Base-by-base conservation (phyloP, 176 grass and related monocot species). In the Aechmea fasciata region DNA sequence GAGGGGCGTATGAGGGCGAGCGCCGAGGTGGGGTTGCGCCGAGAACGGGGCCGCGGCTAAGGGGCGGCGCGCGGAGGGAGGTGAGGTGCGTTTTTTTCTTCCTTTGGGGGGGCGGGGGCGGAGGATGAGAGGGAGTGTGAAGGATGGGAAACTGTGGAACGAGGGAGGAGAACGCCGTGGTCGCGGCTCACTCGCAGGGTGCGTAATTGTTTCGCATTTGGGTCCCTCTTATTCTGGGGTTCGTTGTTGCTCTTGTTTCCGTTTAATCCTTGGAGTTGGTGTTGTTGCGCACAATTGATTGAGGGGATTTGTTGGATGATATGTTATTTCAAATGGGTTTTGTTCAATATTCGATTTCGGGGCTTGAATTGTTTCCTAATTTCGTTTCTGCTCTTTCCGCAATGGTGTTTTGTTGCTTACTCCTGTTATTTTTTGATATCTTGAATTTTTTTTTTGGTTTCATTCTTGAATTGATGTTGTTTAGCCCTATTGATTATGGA, bases 151-250 rank as follows among this genome's bases (percentile, higher is more conserved):
- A 99, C 72, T 99, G 94, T 72, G 94, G 90, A 73, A 93, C 94
- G 50, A 63, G 94, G 53, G 94, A 93, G 83, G 94, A 99, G 94
- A 99, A 99, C 88, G 94, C 94, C 74, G 94, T 99, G 75, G 94
- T 92, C 66, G 61, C 90, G 22, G 90, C 94, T 69, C 94, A 99
- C 48, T 82, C 90, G 73, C 88, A 96, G 89, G 92, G 92, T 96
- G 12, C 68, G 51, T 14, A 0, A 22, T 75, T 72, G 75, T 57
- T 53, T 61, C 72, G 13, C 53, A 41, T 71, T 29, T 15, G 52
- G 55, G 13, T 17, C 67, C 68, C 55, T 13, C 59, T 2, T 25
- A 23, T 41, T 71, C 66, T 55, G 57, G 48, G 47, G 23, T 64
- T 52, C 13, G 67, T 73, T 64, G 23, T 24, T 41, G 22, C 19